phyloP scores from a whole-genome alignment of 257 asterid genomes.

The Solanum pinnatisectum region DNA sequence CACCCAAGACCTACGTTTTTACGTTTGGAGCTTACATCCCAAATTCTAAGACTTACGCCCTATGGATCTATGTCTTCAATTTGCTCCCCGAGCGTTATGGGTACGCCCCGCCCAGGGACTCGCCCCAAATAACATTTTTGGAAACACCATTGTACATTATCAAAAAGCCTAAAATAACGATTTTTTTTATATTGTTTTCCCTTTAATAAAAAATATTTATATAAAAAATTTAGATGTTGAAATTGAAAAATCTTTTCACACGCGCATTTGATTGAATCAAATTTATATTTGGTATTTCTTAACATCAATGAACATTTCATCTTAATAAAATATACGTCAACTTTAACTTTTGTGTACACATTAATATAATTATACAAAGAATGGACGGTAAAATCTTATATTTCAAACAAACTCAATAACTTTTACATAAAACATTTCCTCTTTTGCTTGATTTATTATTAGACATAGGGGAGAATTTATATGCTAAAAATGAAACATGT shows the following conservation, averaged over 20 bases:
- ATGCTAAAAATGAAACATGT: too few species aligned
- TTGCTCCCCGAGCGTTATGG: background rate
- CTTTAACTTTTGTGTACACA: background rate
- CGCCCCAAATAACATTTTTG: too few species aligned
- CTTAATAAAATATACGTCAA: too few species aligned
- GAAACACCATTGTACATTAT: background rate
- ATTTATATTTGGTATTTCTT: background rate
- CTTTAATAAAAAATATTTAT: background rate
- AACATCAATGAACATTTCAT: background rate
- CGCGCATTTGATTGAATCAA: background rate
- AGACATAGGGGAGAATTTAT: too few species aligned
- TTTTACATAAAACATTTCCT: too few species aligned
- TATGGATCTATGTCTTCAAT: background rate
- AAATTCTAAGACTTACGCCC: background rate
- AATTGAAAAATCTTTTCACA: background rate
- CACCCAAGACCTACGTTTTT: too few species aligned
- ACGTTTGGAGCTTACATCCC: background rate
- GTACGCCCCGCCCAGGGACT: too few species aligned
- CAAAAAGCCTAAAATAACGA: background rate
- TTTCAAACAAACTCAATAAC: too few species aligned
- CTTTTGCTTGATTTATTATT: too few species aligned
- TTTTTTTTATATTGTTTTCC: too few species aligned
- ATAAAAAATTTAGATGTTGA: background rate
- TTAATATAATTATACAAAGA: background rate
- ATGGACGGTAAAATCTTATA: background rate